Evolutionary conservation across 805 yeast genomes (phyloP).

Genomic region (Huiozyma sinensis): DNA sequence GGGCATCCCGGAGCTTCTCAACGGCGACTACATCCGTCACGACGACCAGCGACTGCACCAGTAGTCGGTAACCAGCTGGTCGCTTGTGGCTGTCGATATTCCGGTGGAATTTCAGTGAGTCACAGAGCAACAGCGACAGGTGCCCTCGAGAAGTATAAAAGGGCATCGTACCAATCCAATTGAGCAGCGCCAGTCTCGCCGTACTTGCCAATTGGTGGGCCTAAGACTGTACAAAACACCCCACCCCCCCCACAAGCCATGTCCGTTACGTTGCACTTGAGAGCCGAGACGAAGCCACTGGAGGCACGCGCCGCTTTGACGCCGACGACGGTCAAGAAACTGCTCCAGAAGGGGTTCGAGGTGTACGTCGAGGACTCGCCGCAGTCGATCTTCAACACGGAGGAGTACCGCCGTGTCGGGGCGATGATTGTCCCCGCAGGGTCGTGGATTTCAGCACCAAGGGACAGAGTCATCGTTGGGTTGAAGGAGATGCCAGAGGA

Average conservation of each 20-base stretch:
- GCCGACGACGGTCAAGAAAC: slow-evolving; percentile 76
- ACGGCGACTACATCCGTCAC: slow-evolving; percentile 62
- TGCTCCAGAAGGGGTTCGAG: slow-evolving; percentile 79
- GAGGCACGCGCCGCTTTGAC: slow-evolving; percentile 97
- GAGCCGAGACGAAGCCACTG: slow-evolving; percentile 95
- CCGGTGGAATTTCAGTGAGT: neutral
- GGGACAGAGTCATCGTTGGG: slow-evolving; percentile 81
- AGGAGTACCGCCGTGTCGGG: slow-evolving; percentile 73
- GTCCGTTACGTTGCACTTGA: slow-evolving; percentile 65
- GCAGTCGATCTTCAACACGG: slow-evolving; percentile 66
- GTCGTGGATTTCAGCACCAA: slow-evolving; percentile 88
- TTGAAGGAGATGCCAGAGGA: slow-evolving; percentile 92
- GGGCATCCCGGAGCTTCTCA: slow-evolving; percentile 46
- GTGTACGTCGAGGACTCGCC: slow-evolving; percentile 80
- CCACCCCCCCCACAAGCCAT: slow-evolving; percentile 1
- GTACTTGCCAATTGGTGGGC: neutral
- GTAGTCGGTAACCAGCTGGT: neutral
- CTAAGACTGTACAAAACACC: no score
- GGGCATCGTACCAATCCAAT: neutral
- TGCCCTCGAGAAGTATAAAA: neutral
- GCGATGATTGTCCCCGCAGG: slow-evolving; percentile 85
- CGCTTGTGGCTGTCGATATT: neutral
- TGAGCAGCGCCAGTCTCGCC: neutral
- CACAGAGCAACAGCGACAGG: neutral
- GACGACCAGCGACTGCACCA: slow-evolving; percentile 29